A percentile compares a stretch with the other conserved stretches of the same genome.
Evolutionary conservation across 1,284 basidiomycete species (phyloP).

Genomic region (Xerocomus nothofagi): DNA sequence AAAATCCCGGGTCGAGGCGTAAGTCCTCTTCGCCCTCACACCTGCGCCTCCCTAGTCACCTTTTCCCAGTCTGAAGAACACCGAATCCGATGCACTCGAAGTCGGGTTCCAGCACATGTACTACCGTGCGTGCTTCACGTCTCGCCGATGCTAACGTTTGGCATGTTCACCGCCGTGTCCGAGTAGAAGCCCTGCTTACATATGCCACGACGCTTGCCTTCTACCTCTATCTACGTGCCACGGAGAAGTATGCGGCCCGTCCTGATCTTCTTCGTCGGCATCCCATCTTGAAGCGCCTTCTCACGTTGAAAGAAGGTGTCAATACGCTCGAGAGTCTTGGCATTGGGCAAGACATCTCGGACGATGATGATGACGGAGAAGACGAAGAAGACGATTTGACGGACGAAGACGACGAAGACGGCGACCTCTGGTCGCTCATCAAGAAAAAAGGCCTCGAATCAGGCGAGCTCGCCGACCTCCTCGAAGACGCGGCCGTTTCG

Average conservation of each 20-base stretch:
- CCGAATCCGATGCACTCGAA: slow-evolving; percentile 49
- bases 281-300: slow-evolving; percentile 80
- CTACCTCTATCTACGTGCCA: slow-evolving; percentile 85
- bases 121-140: slow-evolving; percentile 57
- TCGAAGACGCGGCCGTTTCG: slow-evolving; percentile 47
- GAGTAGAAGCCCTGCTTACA: slow-evolving; percentile 80
- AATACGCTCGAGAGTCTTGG: slow-evolving; percentile 77
- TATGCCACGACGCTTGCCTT: slow-evolving; percentile 92
- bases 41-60: background rate
- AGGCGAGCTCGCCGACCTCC: slow-evolving; percentile 55
- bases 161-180: slow-evolving; percentile 5
- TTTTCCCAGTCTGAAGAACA: slow-evolving; percentile 45
- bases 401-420: slow-evolving; percentile 19
- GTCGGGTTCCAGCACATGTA: slow-evolving; percentile 73
- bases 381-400: slow-evolving; percentile 37
- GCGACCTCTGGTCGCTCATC: slow-evolving; percentile 33
- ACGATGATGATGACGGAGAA: slow-evolving; percentile 41
- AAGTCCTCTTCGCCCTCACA: slow-evolving; percentile 27
- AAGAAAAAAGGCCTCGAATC: slow-evolving; percentile 42
- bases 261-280: slow-evolving; percentile 71
- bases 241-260: slow-evolving; percentile 58
- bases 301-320: slow-evolving; percentile 85
- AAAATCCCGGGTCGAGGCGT: slow-evolving; percentile 58
- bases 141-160: background rate
- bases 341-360: slow-evolving; percentile 59